Conservation (phyloP, 1,284 basidiomycete species). For the Sparassis latifolia region DNA sequence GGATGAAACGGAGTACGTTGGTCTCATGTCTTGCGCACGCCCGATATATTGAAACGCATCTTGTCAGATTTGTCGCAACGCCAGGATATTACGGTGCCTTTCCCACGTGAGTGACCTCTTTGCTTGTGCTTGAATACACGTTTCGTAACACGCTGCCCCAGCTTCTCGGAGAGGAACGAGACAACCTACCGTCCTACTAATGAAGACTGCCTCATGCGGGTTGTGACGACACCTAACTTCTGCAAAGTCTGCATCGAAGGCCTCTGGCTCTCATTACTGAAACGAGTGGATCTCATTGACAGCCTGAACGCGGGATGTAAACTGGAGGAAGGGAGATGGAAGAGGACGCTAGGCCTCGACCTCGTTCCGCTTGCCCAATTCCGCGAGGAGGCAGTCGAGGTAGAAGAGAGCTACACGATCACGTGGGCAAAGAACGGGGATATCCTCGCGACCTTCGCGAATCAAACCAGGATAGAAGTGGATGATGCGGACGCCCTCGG, state of each 20-base stretch:
- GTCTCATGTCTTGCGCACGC: neutral
- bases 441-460: conserved; percentile 37
- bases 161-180: conserved; percentile 52
- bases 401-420: conserved; percentile 48
- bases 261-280: conserved; percentile 61
- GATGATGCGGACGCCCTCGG: conserved; percentile 26
- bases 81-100: conserved; percentile 65
- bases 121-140: neutral
- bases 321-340: conserved; percentile 12
- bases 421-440: conserved; percentile 44
- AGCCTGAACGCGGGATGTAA: conserved; percentile 33
- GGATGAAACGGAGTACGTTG: conserved; percentile 48
- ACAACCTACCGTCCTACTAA: conserved; percentile 75
- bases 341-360: conserved; percentile 31
- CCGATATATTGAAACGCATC: neutral
- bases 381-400: conserved; percentile 29
- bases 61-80: conserved; percentile 51
- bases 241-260: conserved; percentile 73
- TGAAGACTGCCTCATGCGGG: conserved; percentile 81
- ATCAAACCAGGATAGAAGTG: conserved; percentile 40
- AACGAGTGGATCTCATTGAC: conserved; percentile 57
- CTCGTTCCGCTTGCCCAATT: conserved; percentile 59
- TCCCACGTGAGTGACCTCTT: conserved; percentile 50
- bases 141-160: conserved; percentile 19
- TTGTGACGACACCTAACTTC: conserved; percentile 64